Percentiles rank a stretch among this genome's conserved stretches.
These are phyloP conservation scores for Phytophthora brassicae DNA, from an alignment of 352 stramenopile species.

Conservation along the genomic window DNA sequence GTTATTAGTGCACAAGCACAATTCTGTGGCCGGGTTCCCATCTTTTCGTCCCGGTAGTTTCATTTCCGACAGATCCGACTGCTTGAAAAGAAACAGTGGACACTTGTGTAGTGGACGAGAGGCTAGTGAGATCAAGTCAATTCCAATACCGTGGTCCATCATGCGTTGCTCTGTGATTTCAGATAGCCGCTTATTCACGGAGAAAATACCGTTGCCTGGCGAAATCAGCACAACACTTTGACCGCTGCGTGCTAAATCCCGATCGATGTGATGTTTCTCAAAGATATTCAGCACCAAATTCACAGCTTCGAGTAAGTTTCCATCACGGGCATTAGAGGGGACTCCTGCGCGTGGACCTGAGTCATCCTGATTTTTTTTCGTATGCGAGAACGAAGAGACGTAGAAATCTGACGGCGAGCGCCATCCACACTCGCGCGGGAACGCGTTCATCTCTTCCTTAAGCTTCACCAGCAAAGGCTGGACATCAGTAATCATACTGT, in stretches of 20 bases:
- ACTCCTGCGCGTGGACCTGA: slow-evolving; percentile 39
- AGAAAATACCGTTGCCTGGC: slow-evolving; percentile 95
- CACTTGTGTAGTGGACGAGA: slow-evolving; percentile 96
- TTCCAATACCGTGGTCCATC: slow-evolving; percentile 99
- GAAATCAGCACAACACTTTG: slow-evolving; percentile 97
- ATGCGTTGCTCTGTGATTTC: slow-evolving; percentile 98
- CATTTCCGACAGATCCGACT: slow-evolving; percentile 67
- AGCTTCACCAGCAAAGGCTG: slow-evolving; percentile 67
- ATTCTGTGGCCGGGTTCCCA: slow-evolving; percentile 36
- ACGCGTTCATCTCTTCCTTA: slow-evolving; percentile 79
- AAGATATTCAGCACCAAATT: slow-evolving; percentile 99
- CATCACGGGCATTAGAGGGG: slow-evolving; percentile 71
- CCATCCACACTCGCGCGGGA: slow-evolving; percentile 73
- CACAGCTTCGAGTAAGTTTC: slow-evolving; percentile 98
- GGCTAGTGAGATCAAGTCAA: slow-evolving; percentile 96
- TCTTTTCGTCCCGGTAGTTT: slow-evolving; percentile 51
- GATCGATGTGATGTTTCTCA: slow-evolving; percentile 98
- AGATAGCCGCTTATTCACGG: slow-evolving; percentile 94
- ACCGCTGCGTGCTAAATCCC: slow-evolving; percentile 94
- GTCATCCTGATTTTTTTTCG: slow-evolving; percentile 18
- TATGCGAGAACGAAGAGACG: slow-evolving; percentile 30
- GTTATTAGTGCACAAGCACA: slow-evolving; percentile 53
- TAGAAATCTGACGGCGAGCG: slow-evolving; percentile 47
- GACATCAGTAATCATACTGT: slow-evolving; percentile 71
- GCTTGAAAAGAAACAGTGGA: slow-evolving; percentile 97